Base-by-base conservation (phyloP, 352 stramenopile genomes). In the Globisporangium carolinianum region DNA sequence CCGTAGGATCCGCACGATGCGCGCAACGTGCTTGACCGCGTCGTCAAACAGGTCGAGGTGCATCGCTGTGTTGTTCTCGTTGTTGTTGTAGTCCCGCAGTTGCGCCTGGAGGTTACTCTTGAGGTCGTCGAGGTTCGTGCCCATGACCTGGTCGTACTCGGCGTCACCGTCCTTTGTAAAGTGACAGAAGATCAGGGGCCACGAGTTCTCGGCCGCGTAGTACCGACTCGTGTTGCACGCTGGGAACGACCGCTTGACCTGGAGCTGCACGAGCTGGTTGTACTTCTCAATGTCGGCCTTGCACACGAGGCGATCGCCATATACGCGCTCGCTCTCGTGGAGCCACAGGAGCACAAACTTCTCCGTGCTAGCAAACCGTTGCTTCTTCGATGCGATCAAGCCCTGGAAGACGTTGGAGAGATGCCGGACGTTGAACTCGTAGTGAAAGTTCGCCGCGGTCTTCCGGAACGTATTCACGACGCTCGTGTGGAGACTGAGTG, bases 341-440 rank as follows among this genome's bases (percentile, higher is more conserved):
- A 98, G 66, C 95, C 96, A 98, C 24, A 98, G 68, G 36, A 93
- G 60, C 5, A 98, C 87, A 43, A 98, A 97, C 66, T 98, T 98
- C 48, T 97, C 92, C 0, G 88, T 72, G 6, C 75, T 85, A 11
- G 81, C 81, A 58, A 98, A 98, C 10, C 97, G 88, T 50, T 93
- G 76, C 48, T 96, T 95, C 55, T 97, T 93, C 2, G 88, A 95
- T 0, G 95, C 87, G 38, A 98, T 94, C 18, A 98, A 71, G 5
- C 95, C 95, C 67, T 98, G 95, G 67, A 98, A 98, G 0, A 98
- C 90, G 58, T 98, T 98, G 41, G 80, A 95, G 36, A 98, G 76
- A 65, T 98, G 89, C 5, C 95, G 88, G 47, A 98, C 96, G 54
- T 98, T 98, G 68, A 98, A 98, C 72, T 98, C 93, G 72, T 98